Evolutionary conservation across 768 basidiomycete species (phyloP), one percentile per base, ranked within the genome.

Genomic region (Panellus pusillus): DNA sequence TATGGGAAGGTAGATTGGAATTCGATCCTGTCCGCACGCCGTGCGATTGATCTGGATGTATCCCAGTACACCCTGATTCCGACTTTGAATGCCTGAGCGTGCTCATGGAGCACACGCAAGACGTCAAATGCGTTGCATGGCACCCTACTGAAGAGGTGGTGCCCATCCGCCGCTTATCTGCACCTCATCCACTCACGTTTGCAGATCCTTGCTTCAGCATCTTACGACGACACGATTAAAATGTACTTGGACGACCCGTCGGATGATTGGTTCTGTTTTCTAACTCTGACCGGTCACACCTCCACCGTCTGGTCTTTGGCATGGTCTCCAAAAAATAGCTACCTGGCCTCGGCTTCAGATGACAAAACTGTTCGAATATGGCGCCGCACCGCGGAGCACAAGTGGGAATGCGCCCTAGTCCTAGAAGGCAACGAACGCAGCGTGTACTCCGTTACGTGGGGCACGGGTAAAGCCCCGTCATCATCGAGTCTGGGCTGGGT

Each of bases 31-130:
- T 47, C 29, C 53, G 27, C 39, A 47, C 15, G 39, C 31, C 24
- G 6, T 57, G 31, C 20, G 12, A 36, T 36, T 42, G 46, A 41
- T 44, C 52, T 40, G 44, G 42, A 29, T 6, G 50, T 49, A 59
- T 36, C 28, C 8, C 60, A 95, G 95, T 90, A 2, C 87, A 90
- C 52, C 93, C 93, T 9, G 93, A 98, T 65, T 75, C 85, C 13
- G 95, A 98, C 61, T 97, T 96, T 56, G 95, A 98, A 63, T 97
- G 94, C 65, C 81, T 98, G 72, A 86, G 85, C 18, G 97, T 99
- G 36, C 74, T 96, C 61, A 97, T 98, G 93, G 94, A 98, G 61
- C 97, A 99, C 65, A 80, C 79, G 2, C 96, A 98, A 71, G 97
- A 99, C 64, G 94, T 99, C 49, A 99, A 99, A 71, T 88, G 79